Evolutionary conservation across 495 filamentous ascomycete species (phyloP), one percentile per base, ranked within the genome.

Genomic region (Massariosphaeria phaeospora): DNA sequence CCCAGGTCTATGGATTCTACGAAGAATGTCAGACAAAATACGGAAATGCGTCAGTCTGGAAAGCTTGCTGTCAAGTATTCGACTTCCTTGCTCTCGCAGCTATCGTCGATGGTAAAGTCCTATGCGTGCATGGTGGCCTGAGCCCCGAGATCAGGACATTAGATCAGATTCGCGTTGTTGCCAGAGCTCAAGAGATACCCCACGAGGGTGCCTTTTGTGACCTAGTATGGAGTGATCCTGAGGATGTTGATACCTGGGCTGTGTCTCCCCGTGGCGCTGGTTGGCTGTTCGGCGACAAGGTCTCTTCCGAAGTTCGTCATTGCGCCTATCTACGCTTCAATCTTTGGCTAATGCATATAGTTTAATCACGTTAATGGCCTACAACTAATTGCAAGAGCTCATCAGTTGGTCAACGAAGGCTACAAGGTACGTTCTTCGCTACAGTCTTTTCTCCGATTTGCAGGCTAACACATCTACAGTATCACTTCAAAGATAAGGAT

Each of bases 161-260:
- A 40, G 93, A 98, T 64, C 93, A 98, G 72, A 85, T 98, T 59
- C 84, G 93, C n/a, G 93, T 98, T 21, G 94, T 98, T 10, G 93
- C 93, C 26, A 79, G 93, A 49, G 93, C 93, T 0, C 93, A 98
- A 64, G 93, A 98, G 69, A 98, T 98, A 59, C 93, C 93, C 0
- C 93, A 98, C 63, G 93, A 97, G 70, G 93, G 93, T 47, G 93
- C 93, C 13, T 98, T 98, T 69, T 98, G 93, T 65, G 93, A 98
- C 70, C 75, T 98, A 43, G 93, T 98, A 6, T 98, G 93, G 93
- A 94, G 88, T 57, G 93, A 98, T 70, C 93, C 93, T 0, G 93
- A 98, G 64, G 93, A 98, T 65, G 89, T 98, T 48, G 93, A 96
- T 57, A 97, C 93, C 1, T 98, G 93, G 93, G 91, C 93, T 36